Evolutionary conservation across 129 eudicot genomes (phyloP).

Genomic region (Smallanthus sonchifolius): DNA sequence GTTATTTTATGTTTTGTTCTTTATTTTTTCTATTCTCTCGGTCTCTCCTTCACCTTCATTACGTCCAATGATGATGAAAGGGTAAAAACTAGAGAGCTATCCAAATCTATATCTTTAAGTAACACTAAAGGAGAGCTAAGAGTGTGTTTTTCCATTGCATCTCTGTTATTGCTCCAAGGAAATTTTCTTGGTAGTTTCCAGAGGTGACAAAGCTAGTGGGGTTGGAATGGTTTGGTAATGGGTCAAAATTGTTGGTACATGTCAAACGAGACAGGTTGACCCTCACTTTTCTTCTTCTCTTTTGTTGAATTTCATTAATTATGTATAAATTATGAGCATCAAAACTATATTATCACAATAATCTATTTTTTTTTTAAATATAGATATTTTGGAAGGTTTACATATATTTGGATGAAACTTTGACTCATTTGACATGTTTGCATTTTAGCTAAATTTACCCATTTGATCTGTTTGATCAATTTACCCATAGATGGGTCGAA

Average conservation of each 20-base stretch:
- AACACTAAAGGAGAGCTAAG: neutral
- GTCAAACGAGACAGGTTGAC: neutral
- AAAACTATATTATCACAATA: neutral
- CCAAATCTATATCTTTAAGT: slow-evolving; percentile 1
- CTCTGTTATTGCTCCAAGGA: neutral
- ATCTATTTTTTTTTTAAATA: neutral
- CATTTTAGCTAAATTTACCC: neutral
- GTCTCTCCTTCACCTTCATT: neutral
- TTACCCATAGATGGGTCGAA: neutral
- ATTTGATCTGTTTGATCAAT: neutral
- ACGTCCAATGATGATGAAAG: neutral
- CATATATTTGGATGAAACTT: neutral
- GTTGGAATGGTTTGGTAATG: neutral
- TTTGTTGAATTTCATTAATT: neutral
- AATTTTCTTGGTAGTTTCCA: neutral
- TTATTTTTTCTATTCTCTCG: neutral
- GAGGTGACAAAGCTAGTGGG: neutral
- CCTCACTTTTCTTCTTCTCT: neutral
- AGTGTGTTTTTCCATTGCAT: neutral
- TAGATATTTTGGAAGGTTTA: neutral
- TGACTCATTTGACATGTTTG: neutral
- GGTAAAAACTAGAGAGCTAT: slow-evolving; percentile 11
- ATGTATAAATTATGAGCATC: neutral
- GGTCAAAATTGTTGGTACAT: neutral
- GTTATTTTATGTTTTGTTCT: slow-evolving; percentile 18